Percentiles rank a stretch among this genome's conserved stretches.
Evolutionary conservation across 1,139 yeast genomes (phyloP).

Genomic region (Pichia sp.): DNA sequence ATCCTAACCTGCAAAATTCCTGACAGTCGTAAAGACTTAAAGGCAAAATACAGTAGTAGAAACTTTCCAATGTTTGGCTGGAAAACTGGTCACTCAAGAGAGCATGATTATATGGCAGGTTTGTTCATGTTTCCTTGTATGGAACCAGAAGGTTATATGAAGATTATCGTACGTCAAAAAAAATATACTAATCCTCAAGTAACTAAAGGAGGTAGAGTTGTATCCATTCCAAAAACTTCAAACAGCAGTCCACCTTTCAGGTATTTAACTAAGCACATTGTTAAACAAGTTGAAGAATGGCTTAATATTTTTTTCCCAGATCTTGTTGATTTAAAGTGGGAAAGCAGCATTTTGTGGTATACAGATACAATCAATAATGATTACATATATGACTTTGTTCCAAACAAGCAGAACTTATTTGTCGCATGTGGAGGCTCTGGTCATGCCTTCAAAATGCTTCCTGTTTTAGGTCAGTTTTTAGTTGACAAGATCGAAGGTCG

Average conservation of each 20-base stretch:
- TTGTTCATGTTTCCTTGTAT: slow-evolving; percentile 21
- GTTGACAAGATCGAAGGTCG: slow-evolving; percentile 29
- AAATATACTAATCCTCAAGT: slow-evolving; percentile 19
- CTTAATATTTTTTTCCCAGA: slow-evolving; percentile 15
- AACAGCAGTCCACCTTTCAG: slow-evolving; percentile 21
- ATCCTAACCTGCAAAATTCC: slow-evolving; percentile 29
- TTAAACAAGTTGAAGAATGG: slow-evolving; percentile 17
- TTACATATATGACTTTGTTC: slow-evolving; percentile 36
- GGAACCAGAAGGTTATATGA: slow-evolving; percentile 18
- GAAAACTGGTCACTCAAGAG: slow-evolving; percentile 20
- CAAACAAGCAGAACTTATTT: slow-evolving; percentile 34
- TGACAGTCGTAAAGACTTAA: slow-evolving; percentile 28
- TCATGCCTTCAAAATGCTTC: slow-evolving; percentile 37
- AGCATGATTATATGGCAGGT: slow-evolving; percentile 27
- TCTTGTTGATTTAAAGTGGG: slow-evolving; percentile 17
- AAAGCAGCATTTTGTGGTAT: slow-evolving; percentile 28
- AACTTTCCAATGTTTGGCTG: slow-evolving; percentile 20
- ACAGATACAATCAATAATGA: slow-evolving; percentile 31
- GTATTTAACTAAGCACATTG: slow-evolving; percentile 14
- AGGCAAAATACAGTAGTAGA: slow-evolving; percentile 29
- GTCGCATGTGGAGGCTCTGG: slow-evolving; percentile 46
- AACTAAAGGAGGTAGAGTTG: slow-evolving; percentile 17
- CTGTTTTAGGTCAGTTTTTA: slow-evolving; percentile 34
- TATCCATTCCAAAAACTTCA: slow-evolving; percentile 25
- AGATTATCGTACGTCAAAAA: slow-evolving; percentile 19